Conservation (phyloP, 2,329 filamentous ascomycete species). For the Juglanconis sp. region DNA sequence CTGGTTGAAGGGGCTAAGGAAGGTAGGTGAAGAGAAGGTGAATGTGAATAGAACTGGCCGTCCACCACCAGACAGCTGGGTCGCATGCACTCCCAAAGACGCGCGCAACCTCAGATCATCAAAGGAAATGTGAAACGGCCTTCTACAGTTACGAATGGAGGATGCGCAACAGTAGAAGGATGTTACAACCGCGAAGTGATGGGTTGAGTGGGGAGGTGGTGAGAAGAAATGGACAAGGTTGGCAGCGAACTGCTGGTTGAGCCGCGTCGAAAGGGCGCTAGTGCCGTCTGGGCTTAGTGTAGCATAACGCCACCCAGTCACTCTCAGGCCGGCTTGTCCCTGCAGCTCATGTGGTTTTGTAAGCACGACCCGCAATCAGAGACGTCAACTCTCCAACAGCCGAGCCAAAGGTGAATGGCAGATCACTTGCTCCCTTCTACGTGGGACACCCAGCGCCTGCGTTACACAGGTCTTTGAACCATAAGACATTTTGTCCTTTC, state of each 20-base stretch:
- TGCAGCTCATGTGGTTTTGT: no score
- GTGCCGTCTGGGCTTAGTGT: no score
- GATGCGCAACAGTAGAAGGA: neutral
- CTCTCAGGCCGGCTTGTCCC: no score
- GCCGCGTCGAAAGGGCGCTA: no score
- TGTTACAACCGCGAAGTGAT: neutral
- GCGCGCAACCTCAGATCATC: conserved; percentile 15
- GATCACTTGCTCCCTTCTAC: no score
- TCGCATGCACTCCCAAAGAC: conserved; percentile 17
- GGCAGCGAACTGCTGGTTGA: neutral
- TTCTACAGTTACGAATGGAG: neutral
- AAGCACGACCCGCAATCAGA: no score
- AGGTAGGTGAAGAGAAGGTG: neutral
- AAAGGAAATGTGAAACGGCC: conserved; percentile 4
- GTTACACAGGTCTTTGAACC: no score
- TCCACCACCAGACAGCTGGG: conserved; percentile 16
- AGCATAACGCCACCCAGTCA: no score
- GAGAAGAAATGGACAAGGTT: neutral
- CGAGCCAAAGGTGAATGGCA: no score
- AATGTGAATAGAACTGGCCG: conserved; percentile 18
- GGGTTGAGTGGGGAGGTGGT: neutral
- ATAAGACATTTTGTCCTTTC: no score
- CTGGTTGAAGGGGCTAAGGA: neutral
- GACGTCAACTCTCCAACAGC: no score
- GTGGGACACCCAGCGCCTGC: no score